Conservation (phyloP, 257 asterid species). For the Nicotiana tomentosiformis region DNA sequence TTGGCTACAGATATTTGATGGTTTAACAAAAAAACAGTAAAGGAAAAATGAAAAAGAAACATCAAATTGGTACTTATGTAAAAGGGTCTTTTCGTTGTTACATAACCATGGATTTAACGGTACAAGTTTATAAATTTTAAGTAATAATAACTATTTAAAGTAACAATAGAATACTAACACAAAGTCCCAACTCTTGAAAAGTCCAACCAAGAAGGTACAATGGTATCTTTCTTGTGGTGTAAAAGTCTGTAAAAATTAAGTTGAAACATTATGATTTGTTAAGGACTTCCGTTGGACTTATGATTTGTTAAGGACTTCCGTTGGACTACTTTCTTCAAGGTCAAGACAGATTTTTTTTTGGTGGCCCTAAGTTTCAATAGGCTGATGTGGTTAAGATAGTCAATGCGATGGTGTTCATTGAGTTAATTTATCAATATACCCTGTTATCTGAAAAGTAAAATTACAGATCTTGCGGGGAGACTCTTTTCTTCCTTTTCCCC, state of each 20-base stretch:
- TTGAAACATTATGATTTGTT: neutral
- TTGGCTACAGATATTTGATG: too few relatives aligned
- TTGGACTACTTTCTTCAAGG: neutral
- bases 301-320: neutral
- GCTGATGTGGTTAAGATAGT: neutral
- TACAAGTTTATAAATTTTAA: neutral
- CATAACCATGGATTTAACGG: too few relatives aligned
- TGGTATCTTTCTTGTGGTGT: neutral
- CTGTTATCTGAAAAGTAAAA: neutral
- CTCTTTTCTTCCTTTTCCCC: too few relatives aligned
- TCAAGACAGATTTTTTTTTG: neutral
- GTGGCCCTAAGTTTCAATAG: neutral
- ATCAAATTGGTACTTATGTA: neutral
- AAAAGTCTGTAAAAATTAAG: neutral
- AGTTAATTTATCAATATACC: neutral
- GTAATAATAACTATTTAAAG: neutral
- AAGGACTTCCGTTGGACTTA: too few relatives aligned
- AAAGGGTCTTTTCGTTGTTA: too few relatives aligned
- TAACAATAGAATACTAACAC: neutral
- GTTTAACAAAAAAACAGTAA: too few relatives aligned
- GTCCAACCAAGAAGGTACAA: neutral
- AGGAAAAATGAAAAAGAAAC: neutral
- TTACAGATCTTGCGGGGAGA: neutral
- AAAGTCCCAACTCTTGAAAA: neutral
- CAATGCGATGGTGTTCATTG: neutral